Base-by-base conservation (phyloP, 1,284 basidiomycete genomes). In the Leccinum cinnamomeum region DNA sequence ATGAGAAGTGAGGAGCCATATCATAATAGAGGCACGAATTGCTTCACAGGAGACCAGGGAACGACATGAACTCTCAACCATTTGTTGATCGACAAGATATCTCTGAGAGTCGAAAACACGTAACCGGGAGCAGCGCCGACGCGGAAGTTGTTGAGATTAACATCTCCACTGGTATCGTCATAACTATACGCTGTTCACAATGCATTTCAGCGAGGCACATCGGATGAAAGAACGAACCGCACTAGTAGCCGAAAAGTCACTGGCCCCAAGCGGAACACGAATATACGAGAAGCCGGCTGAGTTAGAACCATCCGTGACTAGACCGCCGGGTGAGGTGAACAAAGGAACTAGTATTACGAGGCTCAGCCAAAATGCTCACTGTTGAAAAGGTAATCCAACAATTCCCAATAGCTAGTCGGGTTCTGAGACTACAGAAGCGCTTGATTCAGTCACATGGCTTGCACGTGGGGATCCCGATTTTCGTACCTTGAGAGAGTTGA, bases 41-140 rank as follows among this genome's bases (percentile, higher is more conserved):
- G n/a, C 71, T 77, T 64, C 63, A 83, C 82, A 10, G 82, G 80
- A 60, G 81, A 83, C 83, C 83, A 84, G 1, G 83, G 83, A 33
- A 81, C 41, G 12, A 83, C 62, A 56, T 82, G 80, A 5, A 84
- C 72, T 65, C 76, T 79, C 39, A 83, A 62, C 62, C 70, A 68
- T 12, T 65, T 67, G 56, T 82, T 82, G 67, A 84, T 72, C 10
- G 78, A 75, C 55, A 75, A 63, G 61, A 84, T 84, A 64, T 84
- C 83, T 28, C 65, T 71, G 59, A 84, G 75, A 1, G 78, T 76
- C 2, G 77, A 76, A 71, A 81, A 83, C 16, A 84, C 68, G 60
- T 79, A 78, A 41, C 78, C 75, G 2, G 82, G 83, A 1, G 80
- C 77, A n/a, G 69, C 77, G 60, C 76, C 72, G 59, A 82, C 74